phyloP scores from a whole-genome alignment of 768 basidiomycete genomes.

The Rhizopogon vesiculosus region DNA sequence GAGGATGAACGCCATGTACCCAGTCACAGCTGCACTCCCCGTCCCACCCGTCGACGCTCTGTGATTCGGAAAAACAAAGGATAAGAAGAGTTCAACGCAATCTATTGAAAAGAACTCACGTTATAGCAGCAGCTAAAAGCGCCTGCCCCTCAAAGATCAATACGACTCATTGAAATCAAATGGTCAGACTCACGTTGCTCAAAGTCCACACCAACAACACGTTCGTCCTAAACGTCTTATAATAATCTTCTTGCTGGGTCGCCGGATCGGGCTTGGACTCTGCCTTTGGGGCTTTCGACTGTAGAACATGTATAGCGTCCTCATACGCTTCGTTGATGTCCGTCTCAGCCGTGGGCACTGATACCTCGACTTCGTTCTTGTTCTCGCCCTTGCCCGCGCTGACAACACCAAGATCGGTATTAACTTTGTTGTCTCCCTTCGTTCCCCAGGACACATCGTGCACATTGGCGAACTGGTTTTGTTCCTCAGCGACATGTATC shows the following conservation, averaged over 20 bases:
- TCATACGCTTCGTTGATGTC: constrained; percentile 90
- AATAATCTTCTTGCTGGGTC: constrained; percentile 82
- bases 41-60: constrained; percentile 39
- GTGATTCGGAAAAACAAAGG: background rate
- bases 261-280: constrained; percentile 55
- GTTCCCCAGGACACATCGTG: constrained; percentile 96
- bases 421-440: constrained; percentile 87
- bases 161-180: constrained; percentile 7
- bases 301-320: constrained; percentile 81
- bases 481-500: background rate
- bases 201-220: constrained; percentile 86
- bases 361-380: constrained; percentile 83
- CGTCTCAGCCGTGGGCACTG: constrained; percentile 80
- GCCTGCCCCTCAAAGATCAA: constrained; percentile 32
- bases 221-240: constrained; percentile 86
- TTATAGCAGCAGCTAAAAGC: constrained; percentile 69
- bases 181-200: constrained; percentile 56
- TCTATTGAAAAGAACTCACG: constrained; percentile 39
- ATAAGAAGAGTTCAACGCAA: background rate
- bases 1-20: constrained; percentile 86
- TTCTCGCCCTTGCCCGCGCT: constrained; percentile 47
- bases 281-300: constrained; percentile 71
- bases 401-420: constrained; percentile 83
- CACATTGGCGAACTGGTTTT: constrained; percentile 70
- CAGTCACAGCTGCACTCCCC: constrained; percentile 57